Base-by-base conservation (phyloP, 2,329 filamentous ascomycete genomes). In the Exophiala dermatitidis region DNA sequence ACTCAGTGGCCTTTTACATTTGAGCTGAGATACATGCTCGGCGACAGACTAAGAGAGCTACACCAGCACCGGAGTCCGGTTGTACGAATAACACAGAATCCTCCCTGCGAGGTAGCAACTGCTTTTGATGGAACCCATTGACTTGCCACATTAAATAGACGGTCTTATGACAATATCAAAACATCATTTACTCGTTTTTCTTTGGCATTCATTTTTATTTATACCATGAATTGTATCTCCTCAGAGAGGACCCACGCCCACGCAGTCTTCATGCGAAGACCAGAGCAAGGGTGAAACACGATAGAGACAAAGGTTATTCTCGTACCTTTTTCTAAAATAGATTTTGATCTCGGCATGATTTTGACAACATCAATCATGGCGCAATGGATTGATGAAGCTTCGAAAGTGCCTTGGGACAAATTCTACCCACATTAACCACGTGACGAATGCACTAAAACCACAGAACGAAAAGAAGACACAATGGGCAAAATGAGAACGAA, bases 331-430 rank as follows among this genome's bases (percentile, higher is more conserved):
- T 32, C 19, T 19, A 19, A 19, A 46, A n/a, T 3, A 19, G n/a
- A 86, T 72, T 43, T 82, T 83, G 51, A 86, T 85, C 50, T 82
- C 81, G 63, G 59, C 59, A 60, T 50, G 40, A 53, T 53, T 58
- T 61, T 61, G 57, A 60, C 57, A 58, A 60, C 59, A 61, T 60
- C 57, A 12, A 58, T 44, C 55, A 61, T 56, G 52, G 57, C 49
- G 46, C 29, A 41, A 26, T 26, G 48, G 59, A 60, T 60, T 30
- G 55, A 61, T 61, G 59, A 61, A 61, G 59, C 59, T 61, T 61
- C 59, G 59, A 61, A 53, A 59, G 46, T 60, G 59, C 59, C 59
- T 47, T 36, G 31, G 8, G 28, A 36, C 9, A 4, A 5, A 48
- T 10, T 28, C 37, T 6, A 28, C 32, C 44, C 37, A 19, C 32